phyloP scores from a whole-genome alignment of 768 basidiomycete species.

The Lactarius indigo region DNA sequence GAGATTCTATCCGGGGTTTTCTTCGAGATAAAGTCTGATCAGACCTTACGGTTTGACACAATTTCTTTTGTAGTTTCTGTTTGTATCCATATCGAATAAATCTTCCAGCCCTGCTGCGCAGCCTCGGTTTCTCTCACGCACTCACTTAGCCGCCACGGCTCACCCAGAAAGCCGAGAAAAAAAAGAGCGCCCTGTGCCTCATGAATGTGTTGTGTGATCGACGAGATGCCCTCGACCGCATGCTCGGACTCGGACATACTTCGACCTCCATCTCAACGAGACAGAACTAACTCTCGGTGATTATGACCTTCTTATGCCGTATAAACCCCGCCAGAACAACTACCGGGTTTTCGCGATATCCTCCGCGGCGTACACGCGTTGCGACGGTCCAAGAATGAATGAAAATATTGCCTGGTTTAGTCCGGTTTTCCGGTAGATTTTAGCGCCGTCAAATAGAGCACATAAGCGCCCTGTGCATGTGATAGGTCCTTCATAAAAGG shows the following conservation, averaged over 20 bases:
- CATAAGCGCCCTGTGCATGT: background rate
- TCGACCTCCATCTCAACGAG: background rate
- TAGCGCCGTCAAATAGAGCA: background rate
- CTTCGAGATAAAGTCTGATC: slow-evolving; percentile 5
- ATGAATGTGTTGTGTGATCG: background rate
- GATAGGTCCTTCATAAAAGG: background rate
- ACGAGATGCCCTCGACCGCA: background rate
- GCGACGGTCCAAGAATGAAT: background rate
- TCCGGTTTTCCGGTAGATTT: background rate
- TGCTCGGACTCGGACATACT: background rate
- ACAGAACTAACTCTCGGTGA: background rate
- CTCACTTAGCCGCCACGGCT: background rate
- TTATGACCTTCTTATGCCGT: slow-evolving; percentile 4
- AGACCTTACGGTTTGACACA: background rate
- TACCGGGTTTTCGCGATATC: slow-evolving; percentile 6
- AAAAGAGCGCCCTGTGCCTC: background rate
- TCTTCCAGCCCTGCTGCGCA: background rate
- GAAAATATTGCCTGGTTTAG: background rate
- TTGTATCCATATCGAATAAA: background rate
- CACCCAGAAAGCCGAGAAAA: background rate
- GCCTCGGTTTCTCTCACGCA: background rate
- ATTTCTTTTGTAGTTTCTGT: background rate
- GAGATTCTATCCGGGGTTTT: background rate
- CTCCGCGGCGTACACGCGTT: slow-evolving; percentile 12
- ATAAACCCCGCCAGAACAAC: background rate